Evolutionary conservation across 345 rosid species (phyloP).

Genomic region (Salix purpurea): DNA sequence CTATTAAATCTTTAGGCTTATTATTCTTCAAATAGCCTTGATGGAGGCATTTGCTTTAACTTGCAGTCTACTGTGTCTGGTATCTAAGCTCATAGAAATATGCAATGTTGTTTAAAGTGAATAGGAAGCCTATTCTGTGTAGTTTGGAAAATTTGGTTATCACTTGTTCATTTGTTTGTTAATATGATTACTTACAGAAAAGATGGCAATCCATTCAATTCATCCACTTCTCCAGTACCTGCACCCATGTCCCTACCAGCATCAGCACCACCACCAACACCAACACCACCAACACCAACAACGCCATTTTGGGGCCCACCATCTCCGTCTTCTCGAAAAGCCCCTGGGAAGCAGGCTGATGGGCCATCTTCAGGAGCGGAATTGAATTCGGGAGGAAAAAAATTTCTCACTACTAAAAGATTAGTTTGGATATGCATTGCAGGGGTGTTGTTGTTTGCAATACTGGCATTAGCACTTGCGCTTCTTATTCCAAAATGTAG

Average conservation of each 20-base stretch:
- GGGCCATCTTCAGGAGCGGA: constrained; percentile 55
- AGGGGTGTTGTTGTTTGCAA: constrained; percentile 46
- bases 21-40: neutral
- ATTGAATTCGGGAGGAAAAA: constrained; percentile 42
- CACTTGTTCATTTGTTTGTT: constrained; percentile 1
- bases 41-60: constrained; percentile 1
- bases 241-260: constrained; percentile 45
- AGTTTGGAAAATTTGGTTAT: neutral
- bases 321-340: constrained; percentile 30
- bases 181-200: constrained; percentile 46
- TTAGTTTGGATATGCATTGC: constrained; percentile 78
- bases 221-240: constrained; percentile 46
- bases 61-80: neutral
- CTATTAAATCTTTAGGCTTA: neutral
- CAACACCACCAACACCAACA: constrained; percentile 17
- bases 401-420: constrained; percentile 44
- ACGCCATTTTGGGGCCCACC: constrained; percentile 26
- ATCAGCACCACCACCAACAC: constrained; percentile 38
- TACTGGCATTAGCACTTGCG: constrained; percentile 48
- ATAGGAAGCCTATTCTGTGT: neutral
- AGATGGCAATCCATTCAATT: constrained; percentile 79
- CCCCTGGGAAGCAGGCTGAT: constrained; percentile 50
- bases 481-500: constrained; percentile 53
- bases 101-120: neutral
- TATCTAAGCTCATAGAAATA: neutral